Percentiles rank a stretch among this genome's conserved stretches.
phyloP scores from a whole-genome alignment of 495 filamentous ascomycete species.

The Penicillium roqueforti region DNA sequence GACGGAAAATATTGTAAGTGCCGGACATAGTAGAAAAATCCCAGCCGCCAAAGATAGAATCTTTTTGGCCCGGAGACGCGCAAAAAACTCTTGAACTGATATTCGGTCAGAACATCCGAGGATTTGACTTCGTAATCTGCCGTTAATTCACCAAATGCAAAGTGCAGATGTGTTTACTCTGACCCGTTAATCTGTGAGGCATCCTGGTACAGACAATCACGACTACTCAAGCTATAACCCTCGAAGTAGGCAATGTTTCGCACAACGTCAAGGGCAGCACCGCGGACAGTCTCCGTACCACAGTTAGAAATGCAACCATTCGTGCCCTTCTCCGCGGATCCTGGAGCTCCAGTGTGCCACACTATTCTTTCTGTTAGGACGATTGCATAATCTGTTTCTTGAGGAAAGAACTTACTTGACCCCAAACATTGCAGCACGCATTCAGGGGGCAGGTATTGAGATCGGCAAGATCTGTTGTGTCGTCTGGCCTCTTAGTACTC shows the following conservation, averaged over 20 bases:
- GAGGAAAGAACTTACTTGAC: too few relatives aligned
- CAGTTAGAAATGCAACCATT: conserved; percentile 47
- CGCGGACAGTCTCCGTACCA: too few relatives aligned
- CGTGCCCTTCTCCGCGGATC: conserved; percentile 28
- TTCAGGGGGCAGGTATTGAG: conserved; percentile 32
- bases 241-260: conserved; percentile 19
- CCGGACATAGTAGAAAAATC: conserved; percentile 21
- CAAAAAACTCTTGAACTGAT: conserved; percentile 20
- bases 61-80: conserved; percentile 27
- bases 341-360: conserved; percentile 28
- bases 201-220: conserved; percentile 16
- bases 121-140: too few relatives aligned
- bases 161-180: conserved; percentile 16
- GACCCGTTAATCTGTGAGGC: conserved; percentile 12
- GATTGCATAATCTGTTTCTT: too few relatives aligned
- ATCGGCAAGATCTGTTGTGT: conserved; percentile 17
- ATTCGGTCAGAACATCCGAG: conserved; percentile 8
- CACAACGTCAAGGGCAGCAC: too few relatives aligned
- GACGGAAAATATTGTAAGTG: conserved; percentile 32
- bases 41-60: conserved; percentile 45
- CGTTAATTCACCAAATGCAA: conserved; percentile 9
- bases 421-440: conserved; percentile 28
- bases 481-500: conserved; percentile 23
- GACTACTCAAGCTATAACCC: conserved; percentile 10
- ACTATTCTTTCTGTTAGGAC: too few relatives aligned